phyloP scores from a whole-genome alignment of 2,329 filamentous ascomycete species.

The Microsporum canis region DNA sequence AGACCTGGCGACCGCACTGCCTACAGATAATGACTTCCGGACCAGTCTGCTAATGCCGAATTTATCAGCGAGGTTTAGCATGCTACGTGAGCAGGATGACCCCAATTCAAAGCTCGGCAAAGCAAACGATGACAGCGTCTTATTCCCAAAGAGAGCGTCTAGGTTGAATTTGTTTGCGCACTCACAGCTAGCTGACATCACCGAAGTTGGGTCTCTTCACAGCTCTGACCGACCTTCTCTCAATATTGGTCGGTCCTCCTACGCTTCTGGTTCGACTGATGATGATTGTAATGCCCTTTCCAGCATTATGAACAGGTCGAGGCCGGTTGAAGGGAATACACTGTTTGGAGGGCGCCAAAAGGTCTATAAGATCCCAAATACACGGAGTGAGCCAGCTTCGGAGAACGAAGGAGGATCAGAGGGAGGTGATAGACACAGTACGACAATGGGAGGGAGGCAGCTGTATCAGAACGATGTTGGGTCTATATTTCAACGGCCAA shows the following conservation, averaged over 20 bases:
- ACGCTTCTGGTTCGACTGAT: constrained; percentile 52
- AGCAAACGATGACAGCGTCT: constrained; percentile 86
- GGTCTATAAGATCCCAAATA: constrained; percentile 69
- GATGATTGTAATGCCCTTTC: constrained; percentile 49
- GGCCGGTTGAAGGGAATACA: constrained; percentile 80
- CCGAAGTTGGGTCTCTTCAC: constrained; percentile 74
- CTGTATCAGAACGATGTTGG: constrained; percentile 82
- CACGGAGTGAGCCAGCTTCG: constrained; percentile 26
- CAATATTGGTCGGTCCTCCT: constrained; percentile 52
- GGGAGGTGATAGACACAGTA: constrained; percentile 18
- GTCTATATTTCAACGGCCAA: constrained; percentile 57
- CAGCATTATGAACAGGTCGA: constrained; percentile 69
- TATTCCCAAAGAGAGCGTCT: constrained; percentile 72
- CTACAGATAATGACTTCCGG: constrained; percentile 77
- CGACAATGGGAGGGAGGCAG: constrained; percentile 52
- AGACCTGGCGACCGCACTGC: constrained; percentile 62
- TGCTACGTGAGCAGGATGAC: constrained; percentile 90
- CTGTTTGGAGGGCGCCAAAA: constrained; percentile 94
- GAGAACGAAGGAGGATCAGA: constrained; percentile 24
- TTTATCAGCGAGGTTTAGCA: constrained; percentile 88
- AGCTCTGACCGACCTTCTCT: constrained; percentile 48
- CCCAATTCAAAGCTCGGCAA: constrained; percentile 82
- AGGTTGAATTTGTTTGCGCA: constrained; percentile 62
- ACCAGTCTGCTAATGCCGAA: constrained; percentile 95
- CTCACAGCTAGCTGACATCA: constrained; percentile 64